Evolutionary conservation across 2,329 filamentous ascomycete species (phyloP).

Genomic region (Ophiostoma novo-ulmi): DNA sequence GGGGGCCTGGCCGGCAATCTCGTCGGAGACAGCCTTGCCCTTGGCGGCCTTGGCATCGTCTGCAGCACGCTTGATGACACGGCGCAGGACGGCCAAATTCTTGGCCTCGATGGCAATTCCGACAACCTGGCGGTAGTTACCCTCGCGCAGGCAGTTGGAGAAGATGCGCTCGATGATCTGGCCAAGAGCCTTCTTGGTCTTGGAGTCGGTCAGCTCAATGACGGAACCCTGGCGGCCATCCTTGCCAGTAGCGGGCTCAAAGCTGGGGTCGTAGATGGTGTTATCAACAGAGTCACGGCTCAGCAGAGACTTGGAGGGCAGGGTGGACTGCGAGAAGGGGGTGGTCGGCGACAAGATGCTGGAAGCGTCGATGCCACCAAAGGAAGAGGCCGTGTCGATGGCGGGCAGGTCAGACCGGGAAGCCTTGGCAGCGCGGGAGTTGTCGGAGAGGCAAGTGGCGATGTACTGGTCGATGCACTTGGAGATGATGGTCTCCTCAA

Average conservation of each 20-base stretch:
- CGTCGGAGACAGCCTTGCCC: constrained; percentile 57
- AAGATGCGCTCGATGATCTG: constrained; percentile 83
- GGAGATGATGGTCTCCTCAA: constrained; percentile 97
- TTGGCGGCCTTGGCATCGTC: constrained; percentile 73
- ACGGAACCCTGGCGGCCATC: constrained; percentile 54
- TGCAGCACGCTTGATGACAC: constrained; percentile 82
- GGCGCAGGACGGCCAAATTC: constrained; percentile 79
- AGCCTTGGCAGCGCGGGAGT: constrained; percentile 40
- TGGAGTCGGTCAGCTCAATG: constrained; percentile 60
- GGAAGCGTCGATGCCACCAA: constrained; percentile 63
- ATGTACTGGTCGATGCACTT: constrained; percentile 99
- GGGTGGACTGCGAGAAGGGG: constrained; percentile 87
- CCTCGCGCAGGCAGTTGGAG: constrained; percentile 78
- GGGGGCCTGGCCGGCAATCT: constrained; percentile 57
- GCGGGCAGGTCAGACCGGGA: constrained; percentile 50
- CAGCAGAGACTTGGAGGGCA: constrained; percentile 92
- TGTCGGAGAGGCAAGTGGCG: constrained; percentile 57
- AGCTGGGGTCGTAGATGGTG: constrained; percentile 55
- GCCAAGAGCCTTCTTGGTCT: constrained; percentile 75
- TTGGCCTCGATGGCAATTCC: constrained; percentile 94
- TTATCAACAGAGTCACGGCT: constrained; percentile 70
- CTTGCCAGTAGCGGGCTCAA: constrained; percentile 47
- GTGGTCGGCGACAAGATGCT: constrained; percentile 81
- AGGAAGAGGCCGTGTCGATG: constrained; percentile 78
- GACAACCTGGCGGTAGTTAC: constrained; percentile 89